Evolutionary conservation across 2,329 filamentous ascomycete species (phyloP), one percentile per base, ranked within the genome.

Genomic region (Aspergillus sp.): DNA sequence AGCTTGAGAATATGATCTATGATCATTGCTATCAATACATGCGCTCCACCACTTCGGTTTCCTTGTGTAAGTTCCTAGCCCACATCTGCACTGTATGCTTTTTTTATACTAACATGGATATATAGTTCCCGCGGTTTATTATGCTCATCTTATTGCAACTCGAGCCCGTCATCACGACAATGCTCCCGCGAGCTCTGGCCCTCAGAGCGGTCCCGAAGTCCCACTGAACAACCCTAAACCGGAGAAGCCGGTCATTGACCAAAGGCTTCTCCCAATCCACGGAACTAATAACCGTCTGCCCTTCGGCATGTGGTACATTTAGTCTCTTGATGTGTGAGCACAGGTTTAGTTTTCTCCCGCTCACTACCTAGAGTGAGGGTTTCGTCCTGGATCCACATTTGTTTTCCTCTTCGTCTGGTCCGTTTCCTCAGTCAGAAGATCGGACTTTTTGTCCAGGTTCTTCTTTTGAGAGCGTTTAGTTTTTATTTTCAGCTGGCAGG

Each of bases 11-110:
- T 56, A 89, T 98, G 84, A 89, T 98, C 21, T 98, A 98, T 67
- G 89, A 96, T 64, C 92, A 97, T 62, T 96, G 89, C 45, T 99
- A 96, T 74, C 91, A 96, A 56, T 99, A 96, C 69, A 88, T 89
- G 55, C 86, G 95, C 15, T 95, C 93, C 0, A 98, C 93, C 0
- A 98, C 93, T 0, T 91, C 95, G 0, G 93, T 99, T 0, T 97
- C 93, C 0, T 76, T 95, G 0, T 90, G 74, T 75, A 69, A 65
- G 72, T 54, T 17, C 14, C 14, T 65, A 17, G 45, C 35, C 14
- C 9, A n/a, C 14, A 11, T 52, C 52, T 24, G 24, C 7, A 44
- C n/a, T 23, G 39, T 9, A 31, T 5, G 11, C 31, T 37, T 12
- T 27, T 52, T 21, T 41, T 15, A 53, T 35, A 23, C 35, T 56